A percentile compares a stretch with the other conserved stretches of the same genome.
phyloP scores from a whole-genome alignment of 2,329 filamentous ascomycete genomes.

The Coniochaeta sp. region DNA sequence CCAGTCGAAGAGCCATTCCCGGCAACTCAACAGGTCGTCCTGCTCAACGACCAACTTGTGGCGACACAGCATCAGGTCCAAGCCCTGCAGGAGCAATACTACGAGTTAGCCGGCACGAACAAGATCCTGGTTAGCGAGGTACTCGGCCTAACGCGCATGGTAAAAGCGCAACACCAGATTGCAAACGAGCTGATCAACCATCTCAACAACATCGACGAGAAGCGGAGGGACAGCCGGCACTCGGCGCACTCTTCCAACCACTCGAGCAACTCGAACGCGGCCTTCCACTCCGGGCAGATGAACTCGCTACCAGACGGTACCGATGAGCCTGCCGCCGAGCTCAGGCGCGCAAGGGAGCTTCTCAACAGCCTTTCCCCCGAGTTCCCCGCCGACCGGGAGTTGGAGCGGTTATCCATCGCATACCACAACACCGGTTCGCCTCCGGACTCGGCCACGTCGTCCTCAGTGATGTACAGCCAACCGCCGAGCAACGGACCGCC shows the following conservation, averaged over 20 bases:
- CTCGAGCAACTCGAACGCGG: slow-evolving; percentile 28
- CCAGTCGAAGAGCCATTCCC: slow-evolving; percentile 64
- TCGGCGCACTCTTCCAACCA: slow-evolving; percentile 25
- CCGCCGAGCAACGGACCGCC: slow-evolving; percentile 21
- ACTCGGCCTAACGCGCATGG: slow-evolving; percentile 51
- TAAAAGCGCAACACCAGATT: slow-evolving; percentile 51
- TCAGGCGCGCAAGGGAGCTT: slow-evolving; percentile 51
- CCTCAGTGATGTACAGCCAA: slow-evolving; percentile 48
- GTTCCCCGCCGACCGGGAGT: slow-evolving; percentile 43
- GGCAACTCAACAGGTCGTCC: slow-evolving; percentile 79
- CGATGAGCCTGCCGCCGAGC: slow-evolving; percentile 40
- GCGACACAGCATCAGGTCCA: slow-evolving; percentile 92
- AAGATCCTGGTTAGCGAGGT: slow-evolving; percentile 57
- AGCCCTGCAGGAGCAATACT: slow-evolving; percentile 75
- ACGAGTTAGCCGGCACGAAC: slow-evolving; percentile 63
- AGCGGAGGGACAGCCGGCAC: slow-evolving; percentile 33
- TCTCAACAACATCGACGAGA: slow-evolving; percentile 41
- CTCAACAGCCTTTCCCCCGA: slow-evolving; percentile 46
- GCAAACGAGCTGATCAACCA: slow-evolving; percentile 51
- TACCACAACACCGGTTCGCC: slow-evolving; percentile 43
- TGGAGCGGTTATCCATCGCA: slow-evolving; percentile 48
- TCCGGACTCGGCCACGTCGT: slow-evolving; percentile 42
- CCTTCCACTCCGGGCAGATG: slow-evolving; percentile 32
- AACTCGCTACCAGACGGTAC: slow-evolving; percentile 36
- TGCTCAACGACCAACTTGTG: slow-evolving; percentile 80